Evolutionary conservation across 805 yeast genomes (phyloP), one percentile per base, ranked within the genome.

Genomic region (Myxozyma lipomycoides): DNA sequence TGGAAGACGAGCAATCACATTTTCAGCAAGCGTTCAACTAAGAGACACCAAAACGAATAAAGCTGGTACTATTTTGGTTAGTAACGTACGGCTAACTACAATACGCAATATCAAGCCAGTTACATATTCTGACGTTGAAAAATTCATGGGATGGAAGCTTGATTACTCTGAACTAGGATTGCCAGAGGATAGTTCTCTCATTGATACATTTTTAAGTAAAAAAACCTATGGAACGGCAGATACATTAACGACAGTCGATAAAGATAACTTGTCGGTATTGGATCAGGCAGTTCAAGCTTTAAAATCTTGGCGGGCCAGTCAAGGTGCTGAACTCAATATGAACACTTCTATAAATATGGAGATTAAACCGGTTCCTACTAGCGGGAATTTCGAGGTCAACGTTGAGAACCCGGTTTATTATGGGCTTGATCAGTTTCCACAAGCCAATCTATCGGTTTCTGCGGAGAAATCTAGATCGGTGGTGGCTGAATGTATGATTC

Each of bases 401-500:
- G 32, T 34, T n/a, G 45, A 42, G 3, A 26, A 32, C 15, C 45
- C 49, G 5, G n/a, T 43, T n/a, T 46, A 26, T n/a, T 40, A 40
- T 17, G 22, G 25, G 22, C 22, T 28, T 6, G 40, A 26, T 7
- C 19, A 15, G 35, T 21, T 21, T 9, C 49, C 49, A 7, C 34
- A 19, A 23, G 26, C 18, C 23, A 19, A 30, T 3, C n/a, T 30
- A 62, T 61, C 28, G 34, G 24, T n/a, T 63, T 63, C 17, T 64
- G 80, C 0, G 68, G 12, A 24, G 12, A 39, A 72, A 32, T 81
- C 95, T 0, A 80, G 78, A 36, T 61, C 72, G 1, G 70, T 91
- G 23, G 97, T 91, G 1, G 76, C 91, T 0, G 95, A 91, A 64
- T 65, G 85, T 43, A 91, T 91, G 98, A 76, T 90, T 22, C 68